Percentiles rank a stretch among this genome's conserved stretches.
These are phyloP conservation scores for Ogataea angusta DNA, from an alignment of 805 yeast genomes.

Conservation along the genomic window DNA sequence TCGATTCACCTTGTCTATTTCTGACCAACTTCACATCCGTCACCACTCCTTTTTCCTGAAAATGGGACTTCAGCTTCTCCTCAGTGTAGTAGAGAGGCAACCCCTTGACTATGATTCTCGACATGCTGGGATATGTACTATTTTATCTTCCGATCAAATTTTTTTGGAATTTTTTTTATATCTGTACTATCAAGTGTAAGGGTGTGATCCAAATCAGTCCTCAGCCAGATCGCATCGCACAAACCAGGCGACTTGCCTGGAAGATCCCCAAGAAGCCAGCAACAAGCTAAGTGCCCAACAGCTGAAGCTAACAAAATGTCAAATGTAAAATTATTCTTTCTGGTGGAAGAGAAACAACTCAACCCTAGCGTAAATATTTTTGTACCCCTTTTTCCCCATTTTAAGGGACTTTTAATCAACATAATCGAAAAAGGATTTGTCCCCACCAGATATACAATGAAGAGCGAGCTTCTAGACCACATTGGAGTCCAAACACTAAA, in stretches of 20 bases:
- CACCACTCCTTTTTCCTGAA: slow-evolving; percentile 52
- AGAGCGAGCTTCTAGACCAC: slow-evolving; percentile 22
- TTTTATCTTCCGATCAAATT: slow-evolving; percentile 2
- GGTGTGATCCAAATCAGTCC: not conserved
- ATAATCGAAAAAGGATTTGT: not conserved
- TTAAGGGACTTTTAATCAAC: slow-evolving; percentile 1
- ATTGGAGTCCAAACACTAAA: slow-evolving; percentile 19
- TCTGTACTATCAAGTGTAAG: slow-evolving; percentile 1
- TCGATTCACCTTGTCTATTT: slow-evolving; percentile 78
- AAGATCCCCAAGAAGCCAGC: too few relatives aligned
- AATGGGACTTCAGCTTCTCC: slow-evolving; percentile 65
- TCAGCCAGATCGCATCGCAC: not conserved
- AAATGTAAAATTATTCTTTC: too few relatives aligned
- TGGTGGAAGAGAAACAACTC: too few relatives aligned
- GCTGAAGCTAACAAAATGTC: too few relatives aligned
- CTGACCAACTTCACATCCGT: slow-evolving; percentile 87
- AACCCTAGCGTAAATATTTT: not conserved
- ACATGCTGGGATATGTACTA: slow-evolving; percentile 37
- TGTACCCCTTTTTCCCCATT: slow-evolving; percentile 11
- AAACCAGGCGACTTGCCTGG: not conserved
- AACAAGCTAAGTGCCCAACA: too few relatives aligned
- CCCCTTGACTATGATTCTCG: slow-evolving; percentile 90
- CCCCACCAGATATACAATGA: slow-evolving; percentile 13
- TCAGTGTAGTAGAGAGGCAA: slow-evolving; percentile 78
- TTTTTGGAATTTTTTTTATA: slow-evolving; percentile 2